Base-by-base conservation (phyloP, 352 stramenopile species). In the Phytopythium boreale region DNA sequence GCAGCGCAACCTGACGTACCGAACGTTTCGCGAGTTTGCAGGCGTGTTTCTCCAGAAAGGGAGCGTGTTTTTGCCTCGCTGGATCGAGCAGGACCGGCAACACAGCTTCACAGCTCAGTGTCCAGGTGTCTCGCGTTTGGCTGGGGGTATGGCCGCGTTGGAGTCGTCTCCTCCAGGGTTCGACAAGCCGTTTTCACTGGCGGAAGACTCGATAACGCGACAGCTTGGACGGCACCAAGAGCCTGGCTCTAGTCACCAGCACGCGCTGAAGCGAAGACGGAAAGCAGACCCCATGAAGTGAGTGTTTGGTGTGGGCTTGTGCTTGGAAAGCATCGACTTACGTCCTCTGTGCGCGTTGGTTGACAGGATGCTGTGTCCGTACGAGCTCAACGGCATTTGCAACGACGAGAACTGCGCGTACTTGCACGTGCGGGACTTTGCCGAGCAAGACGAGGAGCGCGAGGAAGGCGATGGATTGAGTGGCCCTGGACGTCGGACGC, bases 321-420 rank as follows among this genome's bases (percentile, higher is more conserved):
- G 43, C 22, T 29, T 10, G 27, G 14, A n/a, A 9, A 19, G 27
- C 19, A 22, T 22, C 56, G 11, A 59, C 55, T 31, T n/a, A 58
- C 24, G 27, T 46, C 22, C 24, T 34, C 12, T 53, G 47, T 36
- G 2, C 11, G 24, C 29, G 17, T 36, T 37, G n/a, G 52, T 29
- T 26, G 37, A 59, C 57, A 93, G 85, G 64, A 72, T 87, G 27
- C 50, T 91, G 39, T 93, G 85, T 62, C 75, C 85, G 29, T 93
- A 80, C 60, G 85, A 93, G 31, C 65, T 92, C 39, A 88, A 84
- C 47, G 85, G 85, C 9, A 76, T 87, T 34, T 93, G 85, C 69
- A 92, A 92, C 36, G 85, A 93, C 46, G 68, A 76, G 4, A 89
- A 83, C 47, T 93, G 85, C 50, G 68, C 68, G 1, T 87, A 84